phyloP scores from a whole-genome alignment of 805 yeast genomes.

The Hanseniaspora lindneri region DNA sequence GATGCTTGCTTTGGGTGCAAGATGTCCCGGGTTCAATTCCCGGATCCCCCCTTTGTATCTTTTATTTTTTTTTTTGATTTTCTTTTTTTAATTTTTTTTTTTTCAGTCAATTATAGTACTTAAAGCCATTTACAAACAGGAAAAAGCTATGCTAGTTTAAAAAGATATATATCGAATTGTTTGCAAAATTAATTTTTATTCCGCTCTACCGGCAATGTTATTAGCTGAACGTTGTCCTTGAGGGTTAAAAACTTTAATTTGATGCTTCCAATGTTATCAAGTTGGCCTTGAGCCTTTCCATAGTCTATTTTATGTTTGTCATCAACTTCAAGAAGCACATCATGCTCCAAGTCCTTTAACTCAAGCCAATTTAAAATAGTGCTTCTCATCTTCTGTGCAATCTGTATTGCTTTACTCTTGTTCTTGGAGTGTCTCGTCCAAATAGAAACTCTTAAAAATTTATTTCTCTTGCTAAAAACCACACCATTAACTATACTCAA shows the following conservation, averaged over 20 bases:
- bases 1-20: conserved; percentile 49
- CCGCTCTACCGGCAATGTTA: conserved; percentile 11
- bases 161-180: too few species aligned
- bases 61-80: not conserved
- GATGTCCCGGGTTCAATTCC: conserved; percentile 51
- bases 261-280: not conserved
- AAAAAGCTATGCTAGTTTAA: too few species aligned
- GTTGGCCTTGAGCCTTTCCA: not conserved
- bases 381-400: conserved; percentile 12
- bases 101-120: not conserved
- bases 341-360: not conserved
- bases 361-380: conserved; percentile 6
- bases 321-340: not conserved
- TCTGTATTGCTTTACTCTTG: conserved; percentile 8
- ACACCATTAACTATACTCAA: conserved; percentile 11
- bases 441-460: conserved; percentile 8
- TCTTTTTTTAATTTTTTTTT: conserved; percentile 2
- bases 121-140: too few species aligned
- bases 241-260: conserved; percentile 9
- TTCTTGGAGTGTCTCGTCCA: conserved; percentile 13
- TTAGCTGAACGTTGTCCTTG: conserved; percentile 10
- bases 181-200: not conserved
- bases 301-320: conserved; percentile 6
- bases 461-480: conserved; percentile 13
- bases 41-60: conserved; percentile 30